A percentile compares a stretch with the other conserved stretches of the same genome.
Conservation (phyloP, 139 green algal genomes). For the Gonium pectorale region DNA sequence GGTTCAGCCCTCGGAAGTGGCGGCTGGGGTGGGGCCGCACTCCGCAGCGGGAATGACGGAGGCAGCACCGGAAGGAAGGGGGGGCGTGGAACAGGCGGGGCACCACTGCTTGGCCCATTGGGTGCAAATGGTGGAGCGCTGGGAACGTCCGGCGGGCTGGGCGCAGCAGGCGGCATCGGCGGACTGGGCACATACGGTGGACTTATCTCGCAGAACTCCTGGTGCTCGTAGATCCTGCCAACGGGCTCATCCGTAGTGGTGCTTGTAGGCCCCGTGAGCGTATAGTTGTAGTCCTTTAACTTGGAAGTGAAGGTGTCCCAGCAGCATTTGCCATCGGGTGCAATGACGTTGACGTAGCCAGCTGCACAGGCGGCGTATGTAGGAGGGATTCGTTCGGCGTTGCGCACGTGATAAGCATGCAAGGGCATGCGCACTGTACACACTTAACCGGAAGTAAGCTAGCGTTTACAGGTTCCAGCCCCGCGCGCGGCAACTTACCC, state of each 20-base stretch:
- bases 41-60: no score
- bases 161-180: background rate
- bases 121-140: background rate
- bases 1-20: no score
- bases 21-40: no score
- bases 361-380: background rate
- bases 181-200: background rate
- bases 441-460: background rate
- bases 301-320: background rate
- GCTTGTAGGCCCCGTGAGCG: background rate
- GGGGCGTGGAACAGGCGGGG: no score
- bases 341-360: background rate
- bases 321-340: constrained; percentile 12
- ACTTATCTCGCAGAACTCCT: background rate
- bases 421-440: background rate
- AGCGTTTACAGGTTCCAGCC: background rate
- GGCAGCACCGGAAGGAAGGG: no score
- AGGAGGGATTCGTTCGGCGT: background rate
- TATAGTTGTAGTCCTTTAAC: background rate
- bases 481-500: background rate
- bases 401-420: background rate
- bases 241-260: background rate
- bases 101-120: no score
- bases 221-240: background rate
- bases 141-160: background rate